Evolutionary conservation across 1,139 yeast species (phyloP), one percentile per base, ranked within the genome.

Genomic region (Saccharomyces hybrid): DNA sequence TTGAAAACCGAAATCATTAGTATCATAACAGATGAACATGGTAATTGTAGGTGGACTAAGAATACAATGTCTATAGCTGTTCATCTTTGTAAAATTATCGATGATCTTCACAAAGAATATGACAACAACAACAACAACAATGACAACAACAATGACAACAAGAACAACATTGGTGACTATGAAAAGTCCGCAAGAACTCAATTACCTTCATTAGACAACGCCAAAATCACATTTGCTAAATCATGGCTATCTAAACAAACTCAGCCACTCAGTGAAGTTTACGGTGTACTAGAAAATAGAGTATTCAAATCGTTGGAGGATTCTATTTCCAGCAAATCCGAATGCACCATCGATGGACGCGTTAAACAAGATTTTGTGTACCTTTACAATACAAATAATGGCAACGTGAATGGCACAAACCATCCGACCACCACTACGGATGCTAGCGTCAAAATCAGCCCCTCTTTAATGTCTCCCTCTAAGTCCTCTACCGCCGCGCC

Each of bases 11-110:
- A 88, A 64, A 80, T 89, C 48, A 73, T 87, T 58, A 87, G 93
- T 29, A 87, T 89, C 54, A 89, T 88, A 24, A 82, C 90, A 52
- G 96, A 88, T 72, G 88, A 86, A 57, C 86, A 84, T 65, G 96
- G 96, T 2, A 88, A 86, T 67, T 82, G 88, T 59, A 87, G 89
- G 73, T 89, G 96, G 96, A 88, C 96, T 1, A 82, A 88, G 66
- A 88, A 89, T 68, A 81, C 88, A 42, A 79, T 83, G 59, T 77
- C 86, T 29, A 80, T 89, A 59, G 81, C 93, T 5, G 77, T 89
- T 57, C 95, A 88, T 66, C 71, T 88, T 52, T 82, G 85, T 52
- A 81, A 81, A 57, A 69, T 65, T 12, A 68, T 70, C 46, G 60
- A 60, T 38, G 75, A 60, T 64, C 68, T 55, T 60, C 67, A 60